These are phyloP conservation scores for Coffea canephora DNA, from an alignment of 257 asterid genomes.

Conservation along the genomic window DNA sequence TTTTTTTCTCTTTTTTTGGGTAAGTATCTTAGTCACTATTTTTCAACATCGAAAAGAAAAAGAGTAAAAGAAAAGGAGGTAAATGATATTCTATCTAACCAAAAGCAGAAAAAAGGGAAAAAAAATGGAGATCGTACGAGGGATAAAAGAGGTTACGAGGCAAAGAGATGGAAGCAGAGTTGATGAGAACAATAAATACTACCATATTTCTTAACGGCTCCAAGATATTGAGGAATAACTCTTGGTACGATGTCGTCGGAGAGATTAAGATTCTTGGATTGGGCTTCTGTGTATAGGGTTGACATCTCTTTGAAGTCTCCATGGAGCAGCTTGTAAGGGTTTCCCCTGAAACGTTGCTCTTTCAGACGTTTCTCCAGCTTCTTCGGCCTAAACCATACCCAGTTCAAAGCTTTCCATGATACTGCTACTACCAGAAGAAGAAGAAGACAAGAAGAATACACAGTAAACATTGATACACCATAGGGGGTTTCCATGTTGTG, in stretches of 20 bases:
- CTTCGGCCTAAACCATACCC: slow-evolving; percentile 24
- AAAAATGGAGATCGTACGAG: too few relatives aligned
- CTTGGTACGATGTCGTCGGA: slow-evolving; percentile 15
- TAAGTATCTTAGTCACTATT: too few relatives aligned
- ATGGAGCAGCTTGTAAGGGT: slow-evolving; percentile 6
- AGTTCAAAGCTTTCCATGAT: slow-evolving; percentile 13
- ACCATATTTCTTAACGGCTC: slow-evolving; percentile 17
- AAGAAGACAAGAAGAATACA: background rate
- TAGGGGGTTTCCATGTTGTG: background rate
- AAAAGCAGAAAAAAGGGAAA: too few relatives aligned
- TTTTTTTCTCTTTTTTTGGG: too few relatives aligned
- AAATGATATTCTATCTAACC: too few relatives aligned
- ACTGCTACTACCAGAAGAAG: background rate
- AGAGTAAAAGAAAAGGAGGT: too few relatives aligned
- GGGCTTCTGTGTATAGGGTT: slow-evolving; percentile 4
- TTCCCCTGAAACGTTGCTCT: slow-evolving; percentile 16
- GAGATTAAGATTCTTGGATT: slow-evolving; percentile 12
- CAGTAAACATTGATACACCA: background rate
- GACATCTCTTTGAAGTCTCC: slow-evolving; percentile 24
- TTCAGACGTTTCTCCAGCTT: slow-evolving; percentile 14
- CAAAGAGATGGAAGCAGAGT: too few relatives aligned
- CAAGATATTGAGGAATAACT: slow-evolving; percentile 8
- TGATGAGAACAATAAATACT: background rate
- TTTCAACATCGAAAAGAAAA: too few relatives aligned
- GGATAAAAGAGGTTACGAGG: too few relatives aligned